Base-by-base conservation (phyloP, 2,329 filamentous ascomycete genomes). In the Herpotrichia juniperi region DNA sequence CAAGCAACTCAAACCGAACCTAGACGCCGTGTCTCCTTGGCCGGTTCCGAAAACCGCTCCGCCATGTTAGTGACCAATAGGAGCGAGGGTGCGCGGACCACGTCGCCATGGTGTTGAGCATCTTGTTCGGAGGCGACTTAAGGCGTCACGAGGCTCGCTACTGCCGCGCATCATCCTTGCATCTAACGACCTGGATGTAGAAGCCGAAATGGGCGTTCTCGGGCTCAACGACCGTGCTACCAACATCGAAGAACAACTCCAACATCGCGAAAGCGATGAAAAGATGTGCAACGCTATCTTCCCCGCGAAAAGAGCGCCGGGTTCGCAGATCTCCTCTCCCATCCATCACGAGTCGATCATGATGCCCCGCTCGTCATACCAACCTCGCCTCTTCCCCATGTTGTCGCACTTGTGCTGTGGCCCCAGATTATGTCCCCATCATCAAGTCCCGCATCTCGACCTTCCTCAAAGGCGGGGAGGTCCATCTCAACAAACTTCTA, bases 401-500 rank as follows among this genome's bases (percentile, higher is more conserved):
- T 12, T 12, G 7, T 12, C 7, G 24, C 24, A 25, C 39, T 31
- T 31, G 9, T 31, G 28, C n/a, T 37, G 34, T 12, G n/a, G 34
- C 8, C 28, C 4, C 2, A 21, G 26, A 19, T 8, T 37, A n/a
- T n/a, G n/a, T 12, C 21, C n/a, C 34, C 34, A 19, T 6, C 37
- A 24, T 25, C 10, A 12, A 24, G 11, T 24, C 42, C 19, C 42
- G 28, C 42, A 45, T n/a, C 26, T 30, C 26, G 40, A 31, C 37
- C 12, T 40, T n/a, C 21, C 11, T 10, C 37, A 40, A 24, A 40
- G 19, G 37, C 37, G 37, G 37, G 37, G 37, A 22, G 25, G 34
- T 19, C 44, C 47, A 14, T 42, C 57, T 57, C 59, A 62, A 60
- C 57, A 46, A 53, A 7, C 17, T 63, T 65, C 62, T 62, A 63